Conservation (phyloP, 306 rosid species). For the Myrica gale region DNA sequence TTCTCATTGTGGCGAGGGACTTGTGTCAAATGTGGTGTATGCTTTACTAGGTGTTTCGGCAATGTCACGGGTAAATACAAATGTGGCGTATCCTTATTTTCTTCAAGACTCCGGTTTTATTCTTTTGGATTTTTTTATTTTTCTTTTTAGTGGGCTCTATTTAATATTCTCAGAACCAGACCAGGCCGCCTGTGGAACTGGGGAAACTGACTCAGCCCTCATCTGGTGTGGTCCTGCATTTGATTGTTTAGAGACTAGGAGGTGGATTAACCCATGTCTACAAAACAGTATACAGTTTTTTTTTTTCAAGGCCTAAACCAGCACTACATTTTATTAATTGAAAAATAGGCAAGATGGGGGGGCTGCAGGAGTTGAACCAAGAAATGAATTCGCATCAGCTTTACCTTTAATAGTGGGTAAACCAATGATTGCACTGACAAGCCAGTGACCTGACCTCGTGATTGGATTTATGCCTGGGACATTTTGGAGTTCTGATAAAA, state of each 20-base stretch:
- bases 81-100: not conserved
- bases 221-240: slow-evolving; percentile 2
- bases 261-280: not conserved
- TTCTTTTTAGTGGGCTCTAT: no score
- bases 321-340: not conserved
- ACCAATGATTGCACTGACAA: not conserved
- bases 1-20: slow-evolving; percentile 91
- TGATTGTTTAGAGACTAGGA: slow-evolving; percentile 1
- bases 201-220: no score
- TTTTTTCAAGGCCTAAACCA: no score
- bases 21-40: slow-evolving; percentile 85
- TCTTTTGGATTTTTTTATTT: not conserved
- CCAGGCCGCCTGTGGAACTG: no score
- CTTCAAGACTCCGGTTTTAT: not conserved
- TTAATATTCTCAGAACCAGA: no score
- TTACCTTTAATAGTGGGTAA: not conserved
- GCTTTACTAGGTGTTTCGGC: slow-evolving; percentile 98
- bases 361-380: not conserved
- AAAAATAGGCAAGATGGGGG: not conserved
- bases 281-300: not conserved
- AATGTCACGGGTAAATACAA: slow-evolving; percentile 78
- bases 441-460: not conserved
- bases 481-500: not conserved
- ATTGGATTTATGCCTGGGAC: not conserved
- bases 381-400: not conserved